Conservation (phyloP, 306 rosid genomes). For the Quercus agrifolia region DNA sequence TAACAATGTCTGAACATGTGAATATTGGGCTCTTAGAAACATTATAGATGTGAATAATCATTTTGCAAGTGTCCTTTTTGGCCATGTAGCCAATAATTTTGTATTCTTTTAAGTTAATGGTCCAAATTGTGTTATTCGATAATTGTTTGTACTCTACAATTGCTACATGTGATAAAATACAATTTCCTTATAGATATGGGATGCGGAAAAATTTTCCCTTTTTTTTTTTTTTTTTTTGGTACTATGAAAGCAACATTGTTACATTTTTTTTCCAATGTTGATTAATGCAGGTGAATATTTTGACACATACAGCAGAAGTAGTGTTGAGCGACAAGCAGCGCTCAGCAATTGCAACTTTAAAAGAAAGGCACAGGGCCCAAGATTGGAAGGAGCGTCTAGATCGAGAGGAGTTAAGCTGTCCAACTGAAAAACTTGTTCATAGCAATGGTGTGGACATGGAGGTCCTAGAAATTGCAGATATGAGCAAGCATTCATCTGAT, state of each 20-base stretch:
- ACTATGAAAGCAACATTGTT: background rate
- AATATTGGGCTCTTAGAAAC: background rate
- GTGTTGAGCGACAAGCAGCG: conserved; percentile 35
- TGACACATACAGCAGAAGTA: conserved; percentile 74
- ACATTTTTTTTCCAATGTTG: conserved; percentile 4
- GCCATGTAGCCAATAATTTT: background rate
- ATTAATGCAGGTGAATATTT: conserved; percentile 66
- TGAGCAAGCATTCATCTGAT: conserved; percentile 17
- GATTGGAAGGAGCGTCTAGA: conserved; percentile 44
- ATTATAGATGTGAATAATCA: background rate
- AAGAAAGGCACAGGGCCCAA: conserved; percentile 61
- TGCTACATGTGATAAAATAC: background rate
- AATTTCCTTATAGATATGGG: background rate
- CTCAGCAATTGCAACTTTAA: conserved; percentile 45
- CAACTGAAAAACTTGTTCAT: conserved; percentile 14
- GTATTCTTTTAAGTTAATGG: background rate
- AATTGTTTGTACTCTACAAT: background rate
- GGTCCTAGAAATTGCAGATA: conserved; percentile 14
- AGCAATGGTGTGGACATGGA: conserved; percentile 9
- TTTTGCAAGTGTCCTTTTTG: background rate
- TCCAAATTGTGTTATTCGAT: background rate
- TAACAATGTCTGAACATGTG: background rate
- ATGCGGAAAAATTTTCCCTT: background rate
- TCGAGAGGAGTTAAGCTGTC: conserved; percentile 8
- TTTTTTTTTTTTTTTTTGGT: background rate